Evolutionary conservation across 495 filamentous ascomycete species (phyloP).

Genomic region (Bombardia bombarda): DNA sequence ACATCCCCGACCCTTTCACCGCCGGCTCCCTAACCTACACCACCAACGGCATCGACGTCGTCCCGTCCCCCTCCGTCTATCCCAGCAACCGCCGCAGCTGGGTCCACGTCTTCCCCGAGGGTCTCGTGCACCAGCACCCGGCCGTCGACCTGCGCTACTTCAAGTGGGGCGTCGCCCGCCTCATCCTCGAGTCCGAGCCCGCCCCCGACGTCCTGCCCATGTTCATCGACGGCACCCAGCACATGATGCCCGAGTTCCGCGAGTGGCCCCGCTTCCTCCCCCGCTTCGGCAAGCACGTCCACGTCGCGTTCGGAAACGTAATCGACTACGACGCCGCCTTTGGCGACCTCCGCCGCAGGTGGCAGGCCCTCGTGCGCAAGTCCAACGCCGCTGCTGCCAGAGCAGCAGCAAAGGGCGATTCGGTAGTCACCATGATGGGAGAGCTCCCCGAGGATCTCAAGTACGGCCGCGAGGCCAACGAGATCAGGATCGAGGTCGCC

Average conservation of each 20-base stretch:
- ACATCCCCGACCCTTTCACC: slow-evolving; percentile 52
- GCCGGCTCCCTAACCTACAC: slow-evolving; percentile 55
- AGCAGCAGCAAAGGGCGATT: background rate
- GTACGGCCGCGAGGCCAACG: slow-evolving; percentile 63
- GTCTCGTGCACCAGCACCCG: slow-evolving; percentile 82
- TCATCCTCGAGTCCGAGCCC: slow-evolving; percentile 80
- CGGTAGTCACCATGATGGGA: slow-evolving; percentile 41
- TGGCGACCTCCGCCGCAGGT: slow-evolving; percentile 60
- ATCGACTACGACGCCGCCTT: slow-evolving; percentile 53
- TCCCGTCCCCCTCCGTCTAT: slow-evolving; percentile 50
- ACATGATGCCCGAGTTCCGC: slow-evolving; percentile 76
- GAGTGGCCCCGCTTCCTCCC: slow-evolving; percentile 76
- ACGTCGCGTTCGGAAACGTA: slow-evolving; percentile 64
- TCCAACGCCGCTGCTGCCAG: background rate
- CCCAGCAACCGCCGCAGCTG: slow-evolving; percentile 53
- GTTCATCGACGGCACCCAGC: slow-evolving; percentile 81
- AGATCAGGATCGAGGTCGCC: slow-evolving; percentile 76
- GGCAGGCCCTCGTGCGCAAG: slow-evolving; percentile 50
- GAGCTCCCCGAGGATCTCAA: slow-evolving; percentile 43
- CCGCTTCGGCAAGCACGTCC: slow-evolving; percentile 59
- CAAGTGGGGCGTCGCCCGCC: slow-evolving; percentile 87
- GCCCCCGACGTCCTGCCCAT: slow-evolving; percentile 84
- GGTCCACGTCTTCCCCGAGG: slow-evolving; percentile 96
- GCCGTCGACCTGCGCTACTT: slow-evolving; percentile 82
- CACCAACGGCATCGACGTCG: slow-evolving; percentile 49